Percentiles rank a stretch among this genome's conserved stretches.
phyloP scores from a whole-genome alignment of 768 basidiomycete species.

The Steccherinum ochraceum region DNA sequence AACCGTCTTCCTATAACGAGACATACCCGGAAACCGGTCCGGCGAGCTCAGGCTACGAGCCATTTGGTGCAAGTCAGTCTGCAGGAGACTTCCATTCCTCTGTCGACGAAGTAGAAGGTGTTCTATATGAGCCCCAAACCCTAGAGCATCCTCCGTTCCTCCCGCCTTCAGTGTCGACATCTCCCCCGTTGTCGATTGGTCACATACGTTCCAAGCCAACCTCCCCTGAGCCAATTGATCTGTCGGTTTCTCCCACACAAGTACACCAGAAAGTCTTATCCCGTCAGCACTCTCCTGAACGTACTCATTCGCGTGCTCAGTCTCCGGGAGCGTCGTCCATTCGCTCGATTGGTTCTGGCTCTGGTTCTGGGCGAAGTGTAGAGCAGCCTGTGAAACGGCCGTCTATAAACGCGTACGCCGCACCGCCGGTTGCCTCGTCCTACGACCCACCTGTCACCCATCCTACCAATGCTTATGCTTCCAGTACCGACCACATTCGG shows the following conservation, averaged over 20 bases:
- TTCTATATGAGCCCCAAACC: too few relatives aligned
- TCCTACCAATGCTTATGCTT: background rate
- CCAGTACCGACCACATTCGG: slow-evolving; percentile 9
- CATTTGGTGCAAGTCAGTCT: too few relatives aligned
- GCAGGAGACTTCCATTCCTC: too few relatives aligned
- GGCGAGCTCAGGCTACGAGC: too few relatives aligned
- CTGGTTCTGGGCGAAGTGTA: background rate
- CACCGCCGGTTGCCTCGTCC: background rate
- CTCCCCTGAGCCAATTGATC: background rate
- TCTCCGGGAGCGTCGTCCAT: slow-evolving; percentile 8
- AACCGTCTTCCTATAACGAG: background rate
- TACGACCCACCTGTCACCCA: slow-evolving; percentile 4
- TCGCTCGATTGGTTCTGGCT: background rate
- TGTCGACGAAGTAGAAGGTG: too few relatives aligned
- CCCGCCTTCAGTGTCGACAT: too few relatives aligned
- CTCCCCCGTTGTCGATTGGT: too few relatives aligned
- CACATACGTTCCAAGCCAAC: background rate
- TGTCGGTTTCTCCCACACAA: background rate
- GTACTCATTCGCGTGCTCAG: slow-evolving; percentile 6
- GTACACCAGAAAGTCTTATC: background rate
- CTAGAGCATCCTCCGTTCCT: too few relatives aligned
- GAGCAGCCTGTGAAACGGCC: slow-evolving; percentile 1
- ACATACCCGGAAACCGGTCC: too few relatives aligned
- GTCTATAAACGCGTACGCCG: background rate
- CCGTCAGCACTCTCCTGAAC: slow-evolving; percentile 4